Evolutionary conservation across 1,139 yeast species (phyloP), one percentile per base, ranked within the genome.

Genomic region (Yamadazyma sp.): DNA sequence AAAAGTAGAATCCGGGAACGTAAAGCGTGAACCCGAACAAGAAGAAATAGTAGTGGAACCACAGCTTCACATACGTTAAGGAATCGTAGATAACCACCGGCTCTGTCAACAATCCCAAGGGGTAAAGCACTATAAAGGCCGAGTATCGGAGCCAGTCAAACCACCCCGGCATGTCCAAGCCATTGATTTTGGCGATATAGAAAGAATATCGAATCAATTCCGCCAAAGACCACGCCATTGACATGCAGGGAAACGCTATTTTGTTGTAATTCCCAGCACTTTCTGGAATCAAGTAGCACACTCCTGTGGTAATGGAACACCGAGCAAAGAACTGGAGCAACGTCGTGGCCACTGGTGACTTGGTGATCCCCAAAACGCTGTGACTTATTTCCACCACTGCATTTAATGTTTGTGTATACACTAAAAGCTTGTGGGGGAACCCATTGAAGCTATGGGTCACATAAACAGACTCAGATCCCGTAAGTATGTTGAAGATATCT

Each of bases 261-360:
- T 46, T 34, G 37, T 51, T 47, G 40, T 40, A 66, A 47, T 66
- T 67, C 2, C 67, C 73, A 1, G 65, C 59, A 16, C 64, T 56
- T 10, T 52, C 42, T 6, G 73, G 73, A 10, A 62, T 47, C 11
- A 45, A 41, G 35, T 55, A 58, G 31, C 62, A 56, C 8, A 66
- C 57, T 1, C 70, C 71, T 28, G 58, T 35, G 9, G 65, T 57
- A 23, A 67, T 65, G 25, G 60, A 45, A 28, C 57, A 49, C 26
- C 73, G 48, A 2, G 72, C 71, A 31, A 59, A 47, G 27, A 63
- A 61, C 46, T 67, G 72, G 17, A 67, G 50, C 3, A 55, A 31
- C n/a, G 60, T 46, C 17, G 66, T 53, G 2, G 54, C 40, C 4
- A 64, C 40, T 2, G 70, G 68, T 3, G 67, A 56, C 11, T 51